These are phyloP conservation scores for Rhazya stricta DNA, from an alignment of 257 asterid species.

Conservation along the genomic window DNA sequence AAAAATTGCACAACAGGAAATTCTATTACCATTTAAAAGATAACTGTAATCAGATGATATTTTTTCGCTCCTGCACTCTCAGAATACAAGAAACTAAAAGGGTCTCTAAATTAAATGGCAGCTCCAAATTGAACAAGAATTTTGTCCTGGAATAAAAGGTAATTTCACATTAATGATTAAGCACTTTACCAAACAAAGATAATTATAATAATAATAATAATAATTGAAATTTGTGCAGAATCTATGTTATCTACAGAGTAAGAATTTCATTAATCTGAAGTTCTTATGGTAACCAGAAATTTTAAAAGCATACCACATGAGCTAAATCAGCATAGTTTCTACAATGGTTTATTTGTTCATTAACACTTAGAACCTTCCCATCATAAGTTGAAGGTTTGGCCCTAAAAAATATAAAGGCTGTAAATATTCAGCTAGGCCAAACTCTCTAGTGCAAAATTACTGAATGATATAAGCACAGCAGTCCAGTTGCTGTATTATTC, in stretches of 20 bases:
- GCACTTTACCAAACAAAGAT: background rate
- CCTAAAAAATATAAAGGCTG: background rate
- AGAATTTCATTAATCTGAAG: background rate
- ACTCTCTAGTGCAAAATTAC: background rate
- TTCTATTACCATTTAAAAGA: background rate
- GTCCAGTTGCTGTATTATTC: background rate
- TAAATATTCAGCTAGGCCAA: background rate
- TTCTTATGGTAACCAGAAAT: background rate
- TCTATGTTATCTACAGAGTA: background rate
- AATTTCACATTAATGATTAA: background rate
- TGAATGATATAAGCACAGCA: background rate
- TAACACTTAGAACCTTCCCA: background rate
- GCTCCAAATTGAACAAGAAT: background rate
- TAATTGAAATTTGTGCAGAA: background rate
- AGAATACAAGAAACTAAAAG: background rate
- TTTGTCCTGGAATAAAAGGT: background rate
- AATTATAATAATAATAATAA: background rate
- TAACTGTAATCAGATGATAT: background rate
- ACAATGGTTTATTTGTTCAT: too few relatives aligned
- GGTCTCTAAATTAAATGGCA: background rate
- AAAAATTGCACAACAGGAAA: background rate
- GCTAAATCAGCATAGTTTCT: background rate
- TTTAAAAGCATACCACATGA: background rate
- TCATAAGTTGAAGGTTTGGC: background rate
- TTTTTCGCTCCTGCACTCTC: background rate